A percentile compares a stretch with the other conserved stretches of the same genome.
phyloP scores from a whole-genome alignment of 2,329 filamentous ascomycete genomes.

The Pochonia chlamydosporia region DNA sequence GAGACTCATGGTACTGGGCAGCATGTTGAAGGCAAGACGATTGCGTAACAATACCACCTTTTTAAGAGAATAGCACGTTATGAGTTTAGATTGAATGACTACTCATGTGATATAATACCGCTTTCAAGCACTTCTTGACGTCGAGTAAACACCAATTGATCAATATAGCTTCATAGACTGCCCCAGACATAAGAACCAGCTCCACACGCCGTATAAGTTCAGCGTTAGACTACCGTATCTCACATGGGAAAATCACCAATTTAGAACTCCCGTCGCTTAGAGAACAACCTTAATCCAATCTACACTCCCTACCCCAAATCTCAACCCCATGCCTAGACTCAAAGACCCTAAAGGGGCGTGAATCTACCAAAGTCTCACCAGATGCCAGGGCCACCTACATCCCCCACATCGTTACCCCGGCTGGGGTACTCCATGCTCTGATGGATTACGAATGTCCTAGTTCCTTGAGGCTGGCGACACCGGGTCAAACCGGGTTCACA shows the following conservation, averaged over 20 bases:
- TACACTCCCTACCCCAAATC: not conserved
- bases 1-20: constrained; percentile 23
- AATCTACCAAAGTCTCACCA: not conserved
- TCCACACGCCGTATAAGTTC: too few species aligned
- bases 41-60: not conserved
- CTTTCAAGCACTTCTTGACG: too few species aligned
- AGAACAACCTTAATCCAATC: not conserved
- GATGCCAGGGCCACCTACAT: not conserved
- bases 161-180: too few species aligned
- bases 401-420: not conserved
- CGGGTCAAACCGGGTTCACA: not conserved
- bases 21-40: constrained; percentile 28
- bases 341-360: too few species aligned
- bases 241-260: not conserved
- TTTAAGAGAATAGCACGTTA: not conserved
- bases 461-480: not conserved
- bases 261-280: not conserved
- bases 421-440: not conserved
- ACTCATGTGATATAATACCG: too few species aligned
- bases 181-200: too few species aligned
- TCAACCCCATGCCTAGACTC: not conserved
- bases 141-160: too few species aligned
- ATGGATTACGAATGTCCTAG: not conserved
- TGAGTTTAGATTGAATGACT: too few species aligned
- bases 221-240: too few species aligned